Evolutionary conservation across 2,329 filamentous ascomycete genomes (phyloP), one percentile per base, ranked within the genome.

Genomic region (Diaporthe amygdali): DNA sequence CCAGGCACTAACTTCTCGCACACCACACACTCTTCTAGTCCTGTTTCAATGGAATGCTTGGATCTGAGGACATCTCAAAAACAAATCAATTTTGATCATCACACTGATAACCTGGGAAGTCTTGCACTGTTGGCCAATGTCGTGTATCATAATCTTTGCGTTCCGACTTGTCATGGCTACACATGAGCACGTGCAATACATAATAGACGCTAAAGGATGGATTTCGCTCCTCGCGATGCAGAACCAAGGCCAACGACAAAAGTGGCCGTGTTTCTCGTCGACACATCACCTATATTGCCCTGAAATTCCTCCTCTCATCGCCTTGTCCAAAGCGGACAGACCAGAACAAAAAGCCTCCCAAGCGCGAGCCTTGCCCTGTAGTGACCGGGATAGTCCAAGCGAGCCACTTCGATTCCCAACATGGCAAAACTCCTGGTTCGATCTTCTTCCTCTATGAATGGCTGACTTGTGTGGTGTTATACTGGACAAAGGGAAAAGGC

Each of bases 111-210:
- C 32, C 17, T 20, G 22, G 22, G 20, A 51, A 41, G 5, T 20
- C 9, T n/a, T 3, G 32, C 17, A 17, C 66, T 10, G 3, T 49
- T 8, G 7, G 25, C 34, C 44, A 39, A 46, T 30, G 22, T 39
- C n/a, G 37, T 59, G 30, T 69, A 61, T 71, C 69, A 41, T 73
- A 69, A 66, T 47, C 66, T 73, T 37, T 41, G 56, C 46, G 51
- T 71, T 73, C 25, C 69, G 59, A 34, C 41, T 52, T 66, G 41
- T 64, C 55, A 41, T 63, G 55, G 44, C n/a, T 61, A 73, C 64
- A 68, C 55, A 70, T 66, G 67, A 37, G 63, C 64, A 71, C 68
- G 55, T 72, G 69, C 32, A 59, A 66, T 71, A 68, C 64, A 69
- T 49, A 39, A 64, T 66, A 47, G 69, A 68, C 64, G 41, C 41